Base-by-base conservation (phyloP, 495 filamentous ascomycete genomes). In the Elaphomyces granulatus region DNA sequence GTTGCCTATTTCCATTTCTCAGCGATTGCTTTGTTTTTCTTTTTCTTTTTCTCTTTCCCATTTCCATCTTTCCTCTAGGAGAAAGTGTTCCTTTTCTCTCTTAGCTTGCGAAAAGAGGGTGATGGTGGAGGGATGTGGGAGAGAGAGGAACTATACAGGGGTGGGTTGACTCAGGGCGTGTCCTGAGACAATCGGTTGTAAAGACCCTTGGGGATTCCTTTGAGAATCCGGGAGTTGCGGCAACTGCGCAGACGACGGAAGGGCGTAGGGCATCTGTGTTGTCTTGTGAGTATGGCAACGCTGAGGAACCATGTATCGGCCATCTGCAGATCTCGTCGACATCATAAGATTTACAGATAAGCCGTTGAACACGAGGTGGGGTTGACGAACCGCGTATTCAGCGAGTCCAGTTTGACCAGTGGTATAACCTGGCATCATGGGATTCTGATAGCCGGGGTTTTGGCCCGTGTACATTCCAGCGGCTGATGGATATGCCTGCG, bases 311-410 rank as follows among this genome's bases (percentile, higher is more conserved):
- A 51, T 36, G 40, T 43, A 42, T 34, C 42, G 36, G 32, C 21
- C 23, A 28, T 45, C 32, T 23, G 44, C 33, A 37, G 46, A 45
- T 47, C 45, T 47, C 45, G 40, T 41, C 21, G 40, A 34, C 34
- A 47, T 28, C 44, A 41, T 46, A 20, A 37, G 28, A 41, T 40
- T 37, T 31, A 41, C 44, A n/a, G 26, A 21, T 19, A 26, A 33
- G 15, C 44, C 44, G 40, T 40, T 33, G 20, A 31, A 44, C 20
- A 42, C 34, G 40, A 38, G 38, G 31, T 41, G 45, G 42, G 36
- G 41, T 37, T 45, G 45, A 60, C 62, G 52, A 54, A 67, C 58
- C 53, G 54, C 49, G 39, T 65, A 67, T 40, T 67, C 64, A 34
- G 62, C 53, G 41, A 64, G 54, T 30, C 55, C 59, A 37, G 49